Evolutionary conservation across 768 basidiomycete species (phyloP), one percentile per base, ranked within the genome.

Genomic region (Lactifluus subvellereus): DNA sequence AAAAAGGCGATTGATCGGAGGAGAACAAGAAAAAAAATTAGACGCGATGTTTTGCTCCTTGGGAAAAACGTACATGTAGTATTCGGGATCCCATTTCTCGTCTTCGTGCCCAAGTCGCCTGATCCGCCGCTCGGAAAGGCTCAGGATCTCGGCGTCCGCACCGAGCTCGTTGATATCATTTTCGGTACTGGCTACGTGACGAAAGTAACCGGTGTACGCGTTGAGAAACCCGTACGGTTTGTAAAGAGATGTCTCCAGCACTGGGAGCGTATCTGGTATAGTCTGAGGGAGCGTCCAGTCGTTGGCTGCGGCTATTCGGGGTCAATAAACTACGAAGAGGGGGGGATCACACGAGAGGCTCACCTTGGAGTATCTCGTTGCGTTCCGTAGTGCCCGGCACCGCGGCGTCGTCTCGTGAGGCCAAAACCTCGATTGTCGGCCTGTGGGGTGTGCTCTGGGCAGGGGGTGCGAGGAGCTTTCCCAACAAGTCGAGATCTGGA

Each of bases 91-190:
- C 82, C 86, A 94, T 73, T 91, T 92, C 35, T 80, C 77, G 43
- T 92, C 78, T 71, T 93, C 91, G 64, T 84, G 85, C 59, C 75
- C 72, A 11, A 83, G 66, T 53, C 90, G 81, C 62, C 76, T 77
- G 47, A 62, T 67, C 33, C 84, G 78, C 42, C 90, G 80, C 65
- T 87, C 84, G 3, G 73, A 70, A 13, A 69, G 72, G 13, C 77
- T 71, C 57, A 81, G 81, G 1, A 71, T 78, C 74, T 94, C 91
- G 14, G 80, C 86, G 64, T 86, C 80, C 18, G 76, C 55, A 4
- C 89, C 90, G 14, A 93, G 79, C 69, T 91, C 90, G 69, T 92
- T 89, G 11, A 91, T 77, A 69, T 93, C 91, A 69, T 93, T 92
- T 70, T 88, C 89, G 3, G 82, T 82, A 67, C 90, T 82, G n/a